A percentile compares a stretch with the other conserved stretches of the same genome.
Conservation (phyloP, 768 basidiomycete genomes). For the Russula olivacea region DNA sequence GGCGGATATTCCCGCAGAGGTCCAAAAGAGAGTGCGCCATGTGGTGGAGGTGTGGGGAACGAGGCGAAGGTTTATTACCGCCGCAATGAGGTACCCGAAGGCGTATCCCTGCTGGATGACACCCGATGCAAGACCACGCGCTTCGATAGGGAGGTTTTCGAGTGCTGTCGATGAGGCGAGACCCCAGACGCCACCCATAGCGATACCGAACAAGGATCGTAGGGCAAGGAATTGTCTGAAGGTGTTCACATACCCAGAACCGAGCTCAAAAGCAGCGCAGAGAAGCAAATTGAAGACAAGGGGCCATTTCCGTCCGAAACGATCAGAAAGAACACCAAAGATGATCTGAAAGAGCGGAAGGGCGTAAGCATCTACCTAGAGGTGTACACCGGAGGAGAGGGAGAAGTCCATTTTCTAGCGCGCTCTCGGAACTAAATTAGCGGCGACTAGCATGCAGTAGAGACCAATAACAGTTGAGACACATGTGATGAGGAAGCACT, state of each 20-base stretch:
- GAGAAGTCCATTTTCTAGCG: neutral
- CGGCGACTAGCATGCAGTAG: neutral
- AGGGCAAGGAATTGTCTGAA: constrained; percentile 79
- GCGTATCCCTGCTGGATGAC: constrained; percentile 88
- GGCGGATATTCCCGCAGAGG: constrained; percentile 62
- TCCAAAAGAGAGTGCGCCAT: constrained; percentile 84
- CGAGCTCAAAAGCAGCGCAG: constrained; percentile 70
- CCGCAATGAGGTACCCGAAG: constrained; percentile 80
- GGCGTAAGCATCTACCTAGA: constrained; percentile 1
- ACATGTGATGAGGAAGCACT: constrained; percentile 25
- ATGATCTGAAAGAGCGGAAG: constrained; percentile 38
- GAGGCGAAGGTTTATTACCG: constrained; percentile 71
- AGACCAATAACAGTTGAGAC: neutral
- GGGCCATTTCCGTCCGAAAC: constrained; percentile 93
- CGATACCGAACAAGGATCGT: constrained; percentile 78
- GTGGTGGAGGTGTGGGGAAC: constrained; percentile 35
- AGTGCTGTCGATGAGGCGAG: constrained; percentile 75
- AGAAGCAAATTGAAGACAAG: constrained; percentile 69
- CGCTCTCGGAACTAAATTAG: neutral
- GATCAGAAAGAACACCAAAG: constrained; percentile 79
- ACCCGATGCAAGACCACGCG: constrained; percentile 82
- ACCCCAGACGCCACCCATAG: constrained; percentile 91
- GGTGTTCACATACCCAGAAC: constrained; percentile 71
- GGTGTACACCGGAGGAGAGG: neutral
- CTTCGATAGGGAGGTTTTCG: constrained; percentile 83